These are phyloP conservation scores for Lachnellula arida DNA, from an alignment of 2,329 filamentous ascomycete genomes.

Conservation along the genomic window DNA sequence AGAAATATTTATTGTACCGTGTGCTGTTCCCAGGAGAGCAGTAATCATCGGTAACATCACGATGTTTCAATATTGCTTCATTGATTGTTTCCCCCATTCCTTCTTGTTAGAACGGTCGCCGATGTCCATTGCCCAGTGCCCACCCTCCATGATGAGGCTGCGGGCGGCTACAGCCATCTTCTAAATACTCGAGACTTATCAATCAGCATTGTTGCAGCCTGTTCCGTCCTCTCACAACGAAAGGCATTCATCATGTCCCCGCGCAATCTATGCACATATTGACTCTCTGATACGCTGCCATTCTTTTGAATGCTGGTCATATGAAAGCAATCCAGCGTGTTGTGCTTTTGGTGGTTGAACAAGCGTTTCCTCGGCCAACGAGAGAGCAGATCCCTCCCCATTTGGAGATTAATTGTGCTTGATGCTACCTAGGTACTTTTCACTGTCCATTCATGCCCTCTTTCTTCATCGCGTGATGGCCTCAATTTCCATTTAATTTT, in stretches of 20 bases:
- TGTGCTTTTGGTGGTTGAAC: not conserved
- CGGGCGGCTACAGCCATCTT: not conserved
- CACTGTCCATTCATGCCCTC: not conserved
- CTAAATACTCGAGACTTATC: not conserved
- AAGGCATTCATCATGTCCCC: not conserved
- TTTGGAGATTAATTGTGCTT: constrained; percentile 1
- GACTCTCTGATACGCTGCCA: not conserved
- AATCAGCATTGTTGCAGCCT: not conserved
- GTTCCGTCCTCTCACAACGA: not conserved
- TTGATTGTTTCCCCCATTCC: not conserved
- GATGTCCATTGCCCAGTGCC: not conserved
- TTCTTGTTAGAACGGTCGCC: not conserved
- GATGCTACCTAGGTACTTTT: not conserved
- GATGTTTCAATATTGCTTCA: not conserved
- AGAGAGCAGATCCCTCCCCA: not conserved
- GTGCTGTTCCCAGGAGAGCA: not conserved
- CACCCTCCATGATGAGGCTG: not conserved
- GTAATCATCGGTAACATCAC: not conserved
- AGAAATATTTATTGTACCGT: not conserved
- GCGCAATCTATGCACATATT: not conserved
- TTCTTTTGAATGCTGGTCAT: too few relatives aligned
- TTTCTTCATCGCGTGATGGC: not conserved
- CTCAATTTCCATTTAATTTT: not conserved
- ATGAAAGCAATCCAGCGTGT: not conserved
- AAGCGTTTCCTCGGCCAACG: constrained; percentile 4